Percentiles rank a stretch among this genome's conserved stretches.
These are phyloP conservation scores for Candida anutae DNA, from an alignment of 1,139 yeast genomes.

Conservation along the genomic window DNA sequence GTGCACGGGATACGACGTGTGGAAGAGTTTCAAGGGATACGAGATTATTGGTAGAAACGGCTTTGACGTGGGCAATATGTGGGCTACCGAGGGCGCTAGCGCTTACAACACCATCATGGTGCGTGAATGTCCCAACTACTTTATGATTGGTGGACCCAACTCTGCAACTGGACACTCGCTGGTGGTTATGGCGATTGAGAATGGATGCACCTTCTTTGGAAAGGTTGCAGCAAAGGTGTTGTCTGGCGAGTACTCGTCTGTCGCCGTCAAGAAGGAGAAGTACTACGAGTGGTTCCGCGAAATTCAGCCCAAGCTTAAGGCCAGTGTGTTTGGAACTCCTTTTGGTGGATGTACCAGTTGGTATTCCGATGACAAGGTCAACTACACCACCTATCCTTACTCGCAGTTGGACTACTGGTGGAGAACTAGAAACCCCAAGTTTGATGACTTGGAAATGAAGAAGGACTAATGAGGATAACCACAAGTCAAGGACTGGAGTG, in stretches of 20 bases:
- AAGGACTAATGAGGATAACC: too few relatives aligned
- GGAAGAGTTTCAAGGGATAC: conserved; percentile 13
- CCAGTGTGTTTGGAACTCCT: conserved; percentile 30
- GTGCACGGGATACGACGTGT: conserved; percentile 34
- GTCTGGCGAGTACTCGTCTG: conserved; percentile 21
- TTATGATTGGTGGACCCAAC: conserved; percentile 35
- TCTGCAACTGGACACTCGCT: conserved; percentile 40
- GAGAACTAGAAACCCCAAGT: conserved; percentile 20
- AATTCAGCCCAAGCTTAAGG: conserved; percentile 20
- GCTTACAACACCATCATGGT: conserved; percentile 32
- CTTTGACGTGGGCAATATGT: conserved; percentile 12
- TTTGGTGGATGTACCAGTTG: conserved; percentile 41
- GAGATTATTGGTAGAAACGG: conserved; percentile 23
- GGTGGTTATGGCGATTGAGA: conserved; percentile 36
- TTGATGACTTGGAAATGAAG: conserved; percentile 20
- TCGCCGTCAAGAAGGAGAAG: conserved; percentile 24
- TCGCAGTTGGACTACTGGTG: conserved; percentile 30
- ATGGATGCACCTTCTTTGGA: conserved; percentile 20
- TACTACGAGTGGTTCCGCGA: conserved; percentile 30
- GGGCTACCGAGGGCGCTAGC: conserved; percentile 25
- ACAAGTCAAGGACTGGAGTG: too few relatives aligned
- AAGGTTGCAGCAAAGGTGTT: conserved; percentile 21
- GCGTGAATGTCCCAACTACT: conserved; percentile 30
- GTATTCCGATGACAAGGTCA: conserved; percentile 24
- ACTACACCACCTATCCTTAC: conserved; percentile 32